Percentiles rank a stretch among this genome's conserved stretches.
Evolutionary conservation across 306 rosid species (phyloP).

Genomic region (Trifolium fragiferum): DNA sequence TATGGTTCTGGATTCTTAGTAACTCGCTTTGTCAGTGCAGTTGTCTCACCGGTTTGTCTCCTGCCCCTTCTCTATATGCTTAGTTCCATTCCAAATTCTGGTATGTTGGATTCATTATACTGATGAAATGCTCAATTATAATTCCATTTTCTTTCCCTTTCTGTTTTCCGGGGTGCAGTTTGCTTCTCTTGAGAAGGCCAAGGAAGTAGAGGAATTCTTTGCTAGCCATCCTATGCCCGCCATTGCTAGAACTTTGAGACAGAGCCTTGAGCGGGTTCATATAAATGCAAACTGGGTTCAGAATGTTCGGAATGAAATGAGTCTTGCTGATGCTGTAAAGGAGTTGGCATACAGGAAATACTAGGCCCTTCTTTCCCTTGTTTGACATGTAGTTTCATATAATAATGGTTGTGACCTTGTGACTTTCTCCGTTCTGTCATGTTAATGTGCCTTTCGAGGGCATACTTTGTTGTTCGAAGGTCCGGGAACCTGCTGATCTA

Average conservation of each 20-base stretch:
- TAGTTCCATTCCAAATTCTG: slow-evolving; percentile 6
- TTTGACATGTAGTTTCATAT: not conserved
- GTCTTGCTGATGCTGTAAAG: slow-evolving; percentile 54
- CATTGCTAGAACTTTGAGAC: slow-evolving; percentile 81
- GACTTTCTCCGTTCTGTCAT: not conserved
- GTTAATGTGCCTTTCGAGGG: not conserved
- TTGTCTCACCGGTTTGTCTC: slow-evolving; percentile 80
- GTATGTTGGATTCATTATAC: not conserved
- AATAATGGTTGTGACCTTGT: slow-evolving; percentile 1
- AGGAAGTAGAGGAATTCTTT: slow-evolving; percentile 85
- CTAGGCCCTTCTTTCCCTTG: slow-evolving; percentile 34
- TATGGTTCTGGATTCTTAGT: slow-evolving; percentile 83
- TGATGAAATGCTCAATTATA: not conserved
- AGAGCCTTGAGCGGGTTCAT: slow-evolving; percentile 81
- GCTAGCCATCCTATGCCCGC: slow-evolving; percentile 52
- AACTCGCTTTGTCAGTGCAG: slow-evolving; percentile 67
- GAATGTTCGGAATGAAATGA: slow-evolving; percentile 58
- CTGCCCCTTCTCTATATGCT: slow-evolving; percentile 26
- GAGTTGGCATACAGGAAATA: slow-evolving; percentile 59
- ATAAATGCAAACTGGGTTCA: slow-evolving; percentile 82
- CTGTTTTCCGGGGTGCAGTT: slow-evolving; percentile 58
- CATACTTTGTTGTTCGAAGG: not conserved
- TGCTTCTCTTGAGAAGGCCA: slow-evolving; percentile 80
- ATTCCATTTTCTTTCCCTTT: not conserved
- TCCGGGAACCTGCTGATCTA: not conserved